A percentile compares a stretch with the other conserved stretches of the same genome.
phyloP scores from a whole-genome alignment of 2,329 filamentous ascomycete genomes.

The Fusarium circinatum region DNA sequence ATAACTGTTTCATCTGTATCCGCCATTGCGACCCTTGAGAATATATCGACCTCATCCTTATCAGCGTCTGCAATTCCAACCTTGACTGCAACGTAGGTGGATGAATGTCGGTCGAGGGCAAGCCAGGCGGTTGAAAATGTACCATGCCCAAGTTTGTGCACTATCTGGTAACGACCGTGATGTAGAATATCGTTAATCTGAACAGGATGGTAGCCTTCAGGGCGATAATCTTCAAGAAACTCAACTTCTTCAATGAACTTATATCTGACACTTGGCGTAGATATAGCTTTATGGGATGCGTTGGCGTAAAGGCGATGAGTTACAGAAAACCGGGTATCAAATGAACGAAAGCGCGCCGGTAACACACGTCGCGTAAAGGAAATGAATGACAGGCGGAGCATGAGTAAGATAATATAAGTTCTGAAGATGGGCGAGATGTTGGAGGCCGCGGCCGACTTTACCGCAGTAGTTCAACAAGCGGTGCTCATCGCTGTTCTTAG shows the following conservation, averaged over 20 bases:
- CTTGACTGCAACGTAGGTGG: constrained; percentile 50
- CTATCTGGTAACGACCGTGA: constrained; percentile 38
- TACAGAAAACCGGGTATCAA: too few relatives aligned
- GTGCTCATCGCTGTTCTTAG: too few relatives aligned
- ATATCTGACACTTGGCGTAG: constrained; percentile 8
- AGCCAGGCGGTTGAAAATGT: constrained; percentile 50
- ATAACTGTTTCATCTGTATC: constrained; percentile 12
- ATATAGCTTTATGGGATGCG: background rate
- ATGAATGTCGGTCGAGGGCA: constrained; percentile 40
- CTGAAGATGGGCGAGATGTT: background rate
- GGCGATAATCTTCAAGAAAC: constrained; percentile 42
- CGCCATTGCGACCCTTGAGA: constrained; percentile 26
- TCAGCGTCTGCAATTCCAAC: constrained; percentile 43
- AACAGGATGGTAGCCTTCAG: constrained; percentile 53
- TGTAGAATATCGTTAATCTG: constrained; percentile 50
- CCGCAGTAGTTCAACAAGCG: too few relatives aligned
- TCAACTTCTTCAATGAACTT: constrained; percentile 41
- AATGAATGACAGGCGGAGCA: background rate
- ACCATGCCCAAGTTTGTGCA: constrained; percentile 47
- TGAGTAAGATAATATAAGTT: rapidly evolving
- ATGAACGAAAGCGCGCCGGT: background rate
- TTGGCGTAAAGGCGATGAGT: background rate
- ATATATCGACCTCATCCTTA: constrained; percentile 36
- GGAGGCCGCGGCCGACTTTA: background rate
- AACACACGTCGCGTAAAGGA: background rate